These are phyloP conservation scores for Tetrapisispora iriomotensis DNA, from an alignment of 805 yeast genomes.

Conservation along the genomic window DNA sequence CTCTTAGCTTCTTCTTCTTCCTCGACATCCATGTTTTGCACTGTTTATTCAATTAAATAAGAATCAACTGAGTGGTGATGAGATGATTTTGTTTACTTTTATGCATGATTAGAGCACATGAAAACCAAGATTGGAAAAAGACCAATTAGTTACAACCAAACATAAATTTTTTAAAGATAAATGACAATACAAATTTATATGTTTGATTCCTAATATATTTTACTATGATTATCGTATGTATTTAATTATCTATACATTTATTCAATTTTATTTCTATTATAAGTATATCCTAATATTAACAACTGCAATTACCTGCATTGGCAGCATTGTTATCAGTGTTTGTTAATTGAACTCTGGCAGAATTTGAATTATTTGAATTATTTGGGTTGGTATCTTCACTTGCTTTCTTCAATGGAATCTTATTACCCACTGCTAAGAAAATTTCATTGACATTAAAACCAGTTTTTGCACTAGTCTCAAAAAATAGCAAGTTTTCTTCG, in stretches of 20 bases:
- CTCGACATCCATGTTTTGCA: neutral
- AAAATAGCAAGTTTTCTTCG: conserved; percentile 41
- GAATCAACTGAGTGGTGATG: no score
- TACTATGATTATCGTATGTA: no score
- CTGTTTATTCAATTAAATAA: no score
- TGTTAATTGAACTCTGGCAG: conserved; percentile 2
- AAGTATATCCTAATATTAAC: conserved; percentile 4
- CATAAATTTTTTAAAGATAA: no score
- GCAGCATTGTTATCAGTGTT: neutral
- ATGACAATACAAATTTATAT: no score
- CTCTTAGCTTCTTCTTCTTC: neutral
- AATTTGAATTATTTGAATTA: neutral
- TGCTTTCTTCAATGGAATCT: conserved; percentile 7
- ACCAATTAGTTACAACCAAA: no score
- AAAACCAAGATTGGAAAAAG: no score
- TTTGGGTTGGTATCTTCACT: neutral
- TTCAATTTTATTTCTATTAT: no score
- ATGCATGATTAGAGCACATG: no score
- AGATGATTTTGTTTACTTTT: no score
- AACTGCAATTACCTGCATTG: conserved; percentile 4
- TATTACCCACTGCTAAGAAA: conserved; percentile 42
- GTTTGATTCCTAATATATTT: no score
- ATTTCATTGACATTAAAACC: conserved; percentile 41
- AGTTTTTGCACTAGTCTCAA: conserved; percentile 51
- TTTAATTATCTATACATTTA: no score